Evolutionary conservation across 805 yeast genomes (phyloP).

Genomic region (Kodamaea kaohsiungensis): DNA sequence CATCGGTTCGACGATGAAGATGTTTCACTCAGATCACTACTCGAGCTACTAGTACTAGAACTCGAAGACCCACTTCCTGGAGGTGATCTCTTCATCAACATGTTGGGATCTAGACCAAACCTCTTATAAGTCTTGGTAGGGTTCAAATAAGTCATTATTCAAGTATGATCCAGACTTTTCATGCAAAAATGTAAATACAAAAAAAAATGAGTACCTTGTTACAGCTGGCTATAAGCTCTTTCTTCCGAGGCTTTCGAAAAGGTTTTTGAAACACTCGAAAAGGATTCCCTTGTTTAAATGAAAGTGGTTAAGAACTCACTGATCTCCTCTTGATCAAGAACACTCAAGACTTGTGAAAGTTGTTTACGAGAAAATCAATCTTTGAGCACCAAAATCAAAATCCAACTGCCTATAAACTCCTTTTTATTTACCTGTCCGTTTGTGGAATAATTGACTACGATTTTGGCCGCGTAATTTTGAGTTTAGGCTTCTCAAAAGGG

Average conservation of each 20-base stretch:
- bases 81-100: neutral
- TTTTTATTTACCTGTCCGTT: constrained; percentile 3
- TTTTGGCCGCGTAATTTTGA: neutral
- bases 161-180: neutral
- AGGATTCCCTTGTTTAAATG: no score
- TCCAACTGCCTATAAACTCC: neutral
- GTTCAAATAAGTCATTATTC: constrained; percentile 3
- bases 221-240: neutral
- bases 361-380: constrained; percentile 1
- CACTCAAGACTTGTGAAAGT: neutral
- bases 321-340: neutral
- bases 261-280: no score
- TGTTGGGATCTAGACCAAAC: neutral
- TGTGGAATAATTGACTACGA: constrained; percentile 6
- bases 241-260: no score
- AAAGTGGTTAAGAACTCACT: no score
- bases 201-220: neutral
- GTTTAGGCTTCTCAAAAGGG: neutral
- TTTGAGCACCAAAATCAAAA: neutral
- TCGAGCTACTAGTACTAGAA: neutral
- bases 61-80: neutral
- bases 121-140: constrained; percentile 1
- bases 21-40: neutral
- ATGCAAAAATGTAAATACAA: neutral
- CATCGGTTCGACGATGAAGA: constrained; percentile 9